These are phyloP conservation scores for Stagonosporopsis cucurbitacearum DNA, from an alignment of 2,329 filamentous ascomycete species.

Conservation along the genomic window DNA sequence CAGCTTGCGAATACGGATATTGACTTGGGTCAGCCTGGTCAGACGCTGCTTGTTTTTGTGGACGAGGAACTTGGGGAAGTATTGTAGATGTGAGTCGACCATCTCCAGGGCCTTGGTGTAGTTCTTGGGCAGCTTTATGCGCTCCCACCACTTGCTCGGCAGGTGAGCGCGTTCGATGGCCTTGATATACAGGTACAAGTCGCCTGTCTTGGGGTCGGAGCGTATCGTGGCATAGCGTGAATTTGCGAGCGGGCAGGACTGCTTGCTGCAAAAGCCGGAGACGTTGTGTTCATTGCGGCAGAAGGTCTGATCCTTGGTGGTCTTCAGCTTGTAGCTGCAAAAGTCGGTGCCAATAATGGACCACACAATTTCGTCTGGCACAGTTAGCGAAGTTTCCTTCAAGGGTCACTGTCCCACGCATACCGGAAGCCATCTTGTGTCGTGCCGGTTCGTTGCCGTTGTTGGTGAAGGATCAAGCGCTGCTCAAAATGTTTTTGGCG, in stretches of 20 bases:
- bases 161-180: conserved; percentile 72
- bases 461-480: conserved; percentile 18
- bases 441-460: conserved; percentile 5
- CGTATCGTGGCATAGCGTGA: conserved; percentile 91
- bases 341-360: conserved; percentile 95
- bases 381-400: background rate
- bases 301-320: conserved; percentile 72
- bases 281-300: conserved; percentile 84
- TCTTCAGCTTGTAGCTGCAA: conserved; percentile 93
- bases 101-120: conserved; percentile 88
- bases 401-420: background rate
- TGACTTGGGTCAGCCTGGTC: conserved; percentile 89
- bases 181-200: conserved; percentile 96
- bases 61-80: conserved; percentile 91
- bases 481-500: conserved; percentile 23
- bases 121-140: conserved; percentile 86
- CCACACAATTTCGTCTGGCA: conserved; percentile 89
- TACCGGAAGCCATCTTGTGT: conserved; percentile 37
- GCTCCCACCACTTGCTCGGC: conserved; percentile 93
- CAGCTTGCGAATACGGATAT: conserved; percentile 76
- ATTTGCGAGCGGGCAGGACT: conserved; percentile 90
- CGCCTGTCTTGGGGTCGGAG: conserved; percentile 77
- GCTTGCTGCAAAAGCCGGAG: conserved; percentile 37
- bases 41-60: conserved; percentile 98
- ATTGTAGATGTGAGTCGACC: conserved; percentile 67